Percentiles rank a stretch among this genome's conserved stretches.
These are phyloP conservation scores for Carex scoparia DNA, from an alignment of 176 grass and related monocot genomes.

Conservation along the genomic window DNA sequence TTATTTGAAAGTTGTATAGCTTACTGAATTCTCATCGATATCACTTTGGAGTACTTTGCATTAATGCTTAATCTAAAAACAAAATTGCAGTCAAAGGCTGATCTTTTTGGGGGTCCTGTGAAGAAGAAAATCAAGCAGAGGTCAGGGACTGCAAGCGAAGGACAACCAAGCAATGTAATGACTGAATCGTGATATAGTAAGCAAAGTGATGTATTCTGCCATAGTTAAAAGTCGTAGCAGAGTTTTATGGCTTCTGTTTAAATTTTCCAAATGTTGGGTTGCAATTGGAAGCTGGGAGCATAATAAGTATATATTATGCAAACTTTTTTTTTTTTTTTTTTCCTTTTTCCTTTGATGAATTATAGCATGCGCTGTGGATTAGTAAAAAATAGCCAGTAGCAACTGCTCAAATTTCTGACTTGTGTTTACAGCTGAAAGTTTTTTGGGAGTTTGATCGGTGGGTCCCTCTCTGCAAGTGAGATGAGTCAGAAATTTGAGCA, in stretches of 20 bases:
- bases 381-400: not conserved
- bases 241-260: not conserved
- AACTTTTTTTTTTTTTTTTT: not conserved
- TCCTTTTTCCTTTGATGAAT: not conserved
- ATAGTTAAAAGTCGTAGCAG: not conserved
- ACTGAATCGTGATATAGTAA: not conserved
- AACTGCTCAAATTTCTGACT: conserved; percentile 13
- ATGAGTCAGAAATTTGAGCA: conserved; percentile 16
- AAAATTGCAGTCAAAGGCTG: conserved; percentile 9
- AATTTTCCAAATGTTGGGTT: not conserved
- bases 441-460: not conserved
- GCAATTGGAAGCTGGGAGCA: not conserved
- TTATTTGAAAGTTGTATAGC: not conserved
- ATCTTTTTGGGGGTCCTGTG: not conserved
- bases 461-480: not conserved
- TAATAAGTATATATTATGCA: not conserved
- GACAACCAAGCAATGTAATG: not conserved
- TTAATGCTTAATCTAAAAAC: conserved; percentile 11
- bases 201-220: not conserved
- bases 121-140: conserved; percentile 18
- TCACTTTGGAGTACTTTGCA: not conserved
- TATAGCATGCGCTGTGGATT: not conserved
- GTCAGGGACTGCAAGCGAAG: not conserved
- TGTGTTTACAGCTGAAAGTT: not conserved
- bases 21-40: not conserved